Percentiles rank a stretch among this genome's conserved stretches.
Conservation (phyloP, 2,329 filamentous ascomycete species). For the Penicillium sp. region DNA sequence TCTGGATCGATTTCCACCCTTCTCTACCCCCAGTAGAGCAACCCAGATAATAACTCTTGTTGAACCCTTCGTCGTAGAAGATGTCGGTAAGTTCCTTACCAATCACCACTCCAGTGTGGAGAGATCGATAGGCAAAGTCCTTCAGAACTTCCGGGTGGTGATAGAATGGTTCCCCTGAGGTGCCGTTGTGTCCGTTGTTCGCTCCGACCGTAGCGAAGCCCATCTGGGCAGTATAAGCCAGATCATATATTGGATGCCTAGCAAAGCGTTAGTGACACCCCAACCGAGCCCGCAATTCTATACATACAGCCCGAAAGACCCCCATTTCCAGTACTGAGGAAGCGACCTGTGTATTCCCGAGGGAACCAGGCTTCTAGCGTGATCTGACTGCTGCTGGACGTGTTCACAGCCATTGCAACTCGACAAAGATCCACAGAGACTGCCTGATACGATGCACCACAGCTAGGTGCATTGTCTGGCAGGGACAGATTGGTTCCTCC, state of each 20-base stretch:
- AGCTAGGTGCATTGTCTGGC: constrained; percentile 39
- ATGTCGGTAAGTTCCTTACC: constrained; percentile 42
- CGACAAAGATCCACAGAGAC: constrained; percentile 44
- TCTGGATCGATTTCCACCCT: constrained; percentile 47
- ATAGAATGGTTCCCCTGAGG: constrained; percentile 48
- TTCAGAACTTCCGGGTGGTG: constrained; percentile 47
- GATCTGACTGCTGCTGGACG: constrained; percentile 47
- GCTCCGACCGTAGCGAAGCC: constrained; percentile 50
- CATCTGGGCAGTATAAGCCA: constrained; percentile 43
- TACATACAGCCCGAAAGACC: constrained; percentile 49
- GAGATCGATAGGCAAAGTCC: constrained; percentile 50
- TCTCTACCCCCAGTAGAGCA: constrained; percentile 53
- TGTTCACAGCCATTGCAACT: constrained; percentile 43
- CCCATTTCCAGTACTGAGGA: constrained; percentile 51
- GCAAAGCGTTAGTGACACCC: neutral
- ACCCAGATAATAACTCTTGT: constrained; percentile 50
- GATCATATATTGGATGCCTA: constrained; percentile 49
- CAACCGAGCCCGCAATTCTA: neutral
- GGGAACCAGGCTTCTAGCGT: constrained; percentile 52
- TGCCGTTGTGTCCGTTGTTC: constrained; percentile 53
- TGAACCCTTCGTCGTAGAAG: constrained; percentile 41
- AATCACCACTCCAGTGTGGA: constrained; percentile 42
- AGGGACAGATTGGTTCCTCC: constrained; percentile 41
- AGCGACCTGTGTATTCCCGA: constrained; percentile 46
- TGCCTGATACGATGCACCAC: constrained; percentile 33